Evolutionary conservation across 1,139 yeast species (phyloP).

Genomic region (Torulaspora pretoriensis): DNA sequence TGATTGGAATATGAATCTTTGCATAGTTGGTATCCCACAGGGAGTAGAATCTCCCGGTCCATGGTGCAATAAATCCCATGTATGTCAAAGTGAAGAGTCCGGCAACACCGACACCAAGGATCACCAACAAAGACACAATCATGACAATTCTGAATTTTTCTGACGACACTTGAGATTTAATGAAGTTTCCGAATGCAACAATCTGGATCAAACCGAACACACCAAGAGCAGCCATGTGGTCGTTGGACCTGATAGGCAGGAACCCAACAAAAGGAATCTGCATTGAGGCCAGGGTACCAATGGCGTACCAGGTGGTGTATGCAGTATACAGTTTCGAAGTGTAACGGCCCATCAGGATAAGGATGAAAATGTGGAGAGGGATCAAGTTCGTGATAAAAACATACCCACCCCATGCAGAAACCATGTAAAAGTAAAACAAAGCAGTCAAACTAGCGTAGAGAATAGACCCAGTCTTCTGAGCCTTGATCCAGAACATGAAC

Average conservation of each 20-base stretch:
- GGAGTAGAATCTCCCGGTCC: slow-evolving; percentile 99
- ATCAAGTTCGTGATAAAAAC: slow-evolving; percentile 97
- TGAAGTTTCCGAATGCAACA: slow-evolving; percentile 80
- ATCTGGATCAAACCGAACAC: slow-evolving; percentile 93
- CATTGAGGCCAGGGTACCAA: slow-evolving; percentile 97
- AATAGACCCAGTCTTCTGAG: slow-evolving; percentile 85
- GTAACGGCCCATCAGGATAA: slow-evolving; percentile 92
- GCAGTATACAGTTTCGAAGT: slow-evolving; percentile 79
- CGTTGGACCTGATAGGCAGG: slow-evolving; percentile 92
- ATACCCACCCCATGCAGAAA: slow-evolving; percentile 99
- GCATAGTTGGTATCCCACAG: slow-evolving; percentile 98
- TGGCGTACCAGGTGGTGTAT: slow-evolving; percentile 92
- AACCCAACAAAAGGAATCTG: slow-evolving; percentile 98
- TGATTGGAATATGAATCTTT: slow-evolving; percentile 95
- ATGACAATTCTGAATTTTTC: slow-evolving; percentile 73
- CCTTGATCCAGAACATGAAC: slow-evolving; percentile 92
- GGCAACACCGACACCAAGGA: slow-evolving; percentile 59
- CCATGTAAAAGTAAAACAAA: slow-evolving; percentile 94
- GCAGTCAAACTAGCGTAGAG: slow-evolving; percentile 84
- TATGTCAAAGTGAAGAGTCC: slow-evolving; percentile 79
- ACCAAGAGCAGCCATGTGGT: slow-evolving; percentile 98
- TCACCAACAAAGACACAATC: slow-evolving; percentile 52
- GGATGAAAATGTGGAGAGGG: slow-evolving; percentile 89
- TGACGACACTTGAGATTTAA: slow-evolving; percentile 68
- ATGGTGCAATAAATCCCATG: slow-evolving; percentile 93